Base-by-base conservation (phyloP, 106 monocot genomes). In the Dioscorea zingiberensis region DNA sequence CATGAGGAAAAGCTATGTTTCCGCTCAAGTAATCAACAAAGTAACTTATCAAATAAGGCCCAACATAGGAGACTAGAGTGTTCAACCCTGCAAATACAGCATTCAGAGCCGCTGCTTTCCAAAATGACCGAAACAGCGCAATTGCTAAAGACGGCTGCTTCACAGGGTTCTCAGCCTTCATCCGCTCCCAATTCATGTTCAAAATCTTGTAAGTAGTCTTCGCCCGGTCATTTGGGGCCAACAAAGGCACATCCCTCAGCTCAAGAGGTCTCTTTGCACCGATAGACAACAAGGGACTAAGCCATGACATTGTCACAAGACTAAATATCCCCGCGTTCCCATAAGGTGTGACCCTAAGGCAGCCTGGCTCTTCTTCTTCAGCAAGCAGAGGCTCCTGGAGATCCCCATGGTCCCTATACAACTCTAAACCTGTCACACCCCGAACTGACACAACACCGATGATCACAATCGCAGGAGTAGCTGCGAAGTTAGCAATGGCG, bases 11-110 rank as follows among this genome's bases (percentile, higher is more conserved):
- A 26, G 74, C 58, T 32, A 73, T 59, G 15, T 82, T 81, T 47
- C 97, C 97, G 27, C 97, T 71, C 73, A 97, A 71, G 74, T 88
- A 97, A 71, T 85, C 91, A 32, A 97, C 97, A 29, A 97, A 92
- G 27, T 97, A 86, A 27, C 83, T 88, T 18, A 97, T 80, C 69
- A 97, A 48, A 58, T 79, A 92, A 25, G 97, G 97, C 21, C 92
- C 97, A 3, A 92, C 92, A 65, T 92, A 97, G 11, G 92, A 84
- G 44, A 88, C 87, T 45, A 91, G 30, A 21, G 97, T 92, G 71
- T 81, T 84, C 64, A 92, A 58, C 28, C 83, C 78, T 18, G 91
- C 97, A 63, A 88, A 97, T 15, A 88, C 28, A 0, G 83, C 97
- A 75, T 85, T 91, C 26, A 88, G 4, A 4, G 74, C 74, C 0